Percentiles rank a stretch among this genome's conserved stretches.
Conservation (phyloP, 2,329 filamentous ascomycete genomes). For the Exophiala alcalophila region DNA sequence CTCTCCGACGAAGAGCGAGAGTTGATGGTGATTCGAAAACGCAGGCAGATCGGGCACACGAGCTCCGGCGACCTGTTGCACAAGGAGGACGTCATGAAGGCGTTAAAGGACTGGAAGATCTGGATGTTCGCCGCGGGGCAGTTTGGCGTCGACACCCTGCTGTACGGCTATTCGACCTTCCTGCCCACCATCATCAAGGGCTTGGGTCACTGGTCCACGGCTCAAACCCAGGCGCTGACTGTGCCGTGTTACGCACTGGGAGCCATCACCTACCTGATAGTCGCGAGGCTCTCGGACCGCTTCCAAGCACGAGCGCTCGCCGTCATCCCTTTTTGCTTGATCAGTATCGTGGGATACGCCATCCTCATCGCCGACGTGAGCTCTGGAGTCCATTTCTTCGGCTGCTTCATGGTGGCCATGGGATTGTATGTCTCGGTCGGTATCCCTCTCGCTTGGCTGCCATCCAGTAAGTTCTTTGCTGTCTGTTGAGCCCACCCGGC, state of each 20-base stretch:
- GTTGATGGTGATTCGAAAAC: constrained; percentile 53
- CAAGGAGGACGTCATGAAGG: constrained; percentile 62
- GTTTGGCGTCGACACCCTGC: constrained; percentile 72
- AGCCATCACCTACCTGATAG: constrained; percentile 64
- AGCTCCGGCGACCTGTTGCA: constrained; percentile 54
- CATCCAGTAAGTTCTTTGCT: constrained; percentile 20
- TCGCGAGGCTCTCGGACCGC: constrained; percentile 66
- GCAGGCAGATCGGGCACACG: constrained; percentile 50
- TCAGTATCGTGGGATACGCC: constrained; percentile 67
- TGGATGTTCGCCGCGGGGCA: constrained; percentile 67
- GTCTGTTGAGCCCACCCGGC: constrained; percentile 31
- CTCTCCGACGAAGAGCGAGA: constrained; percentile 48
- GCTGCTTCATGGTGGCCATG: constrained; percentile 71
- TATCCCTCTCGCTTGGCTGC: constrained; percentile 55
- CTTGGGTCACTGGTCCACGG: constrained; percentile 61
- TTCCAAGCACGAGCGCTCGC: constrained; percentile 65
- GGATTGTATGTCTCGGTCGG: constrained; percentile 65
- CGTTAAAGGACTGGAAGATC: constrained; percentile 72
- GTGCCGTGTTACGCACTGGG: constrained; percentile 75
- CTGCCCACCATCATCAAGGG: constrained; percentile 73
- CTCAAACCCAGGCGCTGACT: constrained; percentile 70
- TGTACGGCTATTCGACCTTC: constrained; percentile 76
- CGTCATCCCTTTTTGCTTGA: constrained; percentile 57
- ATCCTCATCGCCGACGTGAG: constrained; percentile 61
- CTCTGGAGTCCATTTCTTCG: constrained; percentile 68